Evolutionary conservation across 2,329 filamentous ascomycete genomes (phyloP), one percentile per base, ranked within the genome.

Genomic region (Aureobasidium sp.): DNA sequence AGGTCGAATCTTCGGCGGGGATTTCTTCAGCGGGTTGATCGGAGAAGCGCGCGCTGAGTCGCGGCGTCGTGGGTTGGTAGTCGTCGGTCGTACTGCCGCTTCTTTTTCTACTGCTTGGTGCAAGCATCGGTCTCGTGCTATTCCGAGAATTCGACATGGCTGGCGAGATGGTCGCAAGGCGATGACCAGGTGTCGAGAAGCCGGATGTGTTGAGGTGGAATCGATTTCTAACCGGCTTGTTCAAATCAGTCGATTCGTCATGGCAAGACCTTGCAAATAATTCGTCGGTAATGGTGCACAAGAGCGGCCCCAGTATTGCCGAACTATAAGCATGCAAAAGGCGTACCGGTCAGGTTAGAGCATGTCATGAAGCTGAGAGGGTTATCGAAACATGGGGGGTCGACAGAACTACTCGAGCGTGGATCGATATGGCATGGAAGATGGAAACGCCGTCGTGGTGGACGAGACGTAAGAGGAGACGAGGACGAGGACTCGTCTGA

Each of bases 51-150:
- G 68, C 69, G 70, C 68, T 75, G 57, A 74, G 74, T 68, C 75
- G 82, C 63, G 79, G 83, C 27, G 83, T 85, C 8, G 80, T 81
- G n/a, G 84, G 79, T 49, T 80, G 81, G 58, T 77, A 79, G 66
- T 81, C 82, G 66, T 82, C 82, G 56, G 78, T 78, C 65, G 77
- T 39, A 31, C 60, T 62, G 29, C 60, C 42, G 15, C 60, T 62
- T 45, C 60, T 12, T 48, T 62, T 62, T 47, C 41, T 55, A 29
- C 60, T 53, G 34, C 27, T 52, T 15, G 41, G 22, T 20, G 51
- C 48, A 25, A 62, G 49, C 42, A 53, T 47, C 60, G 49, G 60
- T 53, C 49, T 62, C 41, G 49, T 44, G 47, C 25, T 45, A 17
- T 36, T 22, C 22, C 31, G 59, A 37, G 55, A 6, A n/a, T 47